These are phyloP conservation scores for Erythrophleum ivorense DNA, from an alignment of 331 rosid genomes.

Conservation along the genomic window DNA sequence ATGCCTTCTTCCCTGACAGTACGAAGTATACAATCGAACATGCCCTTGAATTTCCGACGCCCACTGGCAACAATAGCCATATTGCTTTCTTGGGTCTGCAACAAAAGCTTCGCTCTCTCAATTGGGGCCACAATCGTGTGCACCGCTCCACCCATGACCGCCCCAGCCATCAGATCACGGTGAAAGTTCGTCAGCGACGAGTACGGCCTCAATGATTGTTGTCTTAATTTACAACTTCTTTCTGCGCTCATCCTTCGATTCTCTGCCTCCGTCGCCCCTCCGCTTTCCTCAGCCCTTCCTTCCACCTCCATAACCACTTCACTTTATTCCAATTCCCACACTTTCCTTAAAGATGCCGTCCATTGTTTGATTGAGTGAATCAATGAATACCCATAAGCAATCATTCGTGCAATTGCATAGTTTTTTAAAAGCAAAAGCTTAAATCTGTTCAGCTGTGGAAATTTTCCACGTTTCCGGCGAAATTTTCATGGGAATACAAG, in stretches of 20 bases:
- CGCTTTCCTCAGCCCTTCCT: background rate
- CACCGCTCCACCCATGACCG: constrained; percentile 83
- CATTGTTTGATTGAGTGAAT: background rate
- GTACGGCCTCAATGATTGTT: constrained; percentile 28
- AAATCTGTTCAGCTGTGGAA: too few species aligned
- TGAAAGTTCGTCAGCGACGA: constrained; percentile 61
- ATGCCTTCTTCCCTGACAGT: constrained; percentile 86
- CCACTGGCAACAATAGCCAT: constrained; percentile 68
- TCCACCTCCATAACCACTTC: too few species aligned
- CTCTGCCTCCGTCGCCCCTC: background rate
- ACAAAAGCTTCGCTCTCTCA: constrained; percentile 81
- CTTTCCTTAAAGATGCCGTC: background rate
- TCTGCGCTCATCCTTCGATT: constrained; percentile 58
- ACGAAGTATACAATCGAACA: constrained; percentile 79
- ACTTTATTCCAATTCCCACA: background rate
- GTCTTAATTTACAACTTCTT: background rate
- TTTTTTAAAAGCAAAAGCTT: background rate
- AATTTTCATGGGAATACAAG: too few species aligned
- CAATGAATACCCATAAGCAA: background rate
- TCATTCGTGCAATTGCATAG: background rate
- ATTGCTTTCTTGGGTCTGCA: constrained; percentile 96
- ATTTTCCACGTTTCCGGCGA: too few species aligned
- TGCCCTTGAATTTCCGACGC: constrained; percentile 73
- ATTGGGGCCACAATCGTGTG: constrained; percentile 95
- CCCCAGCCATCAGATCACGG: constrained; percentile 62